Percentiles rank a stretch among this genome's conserved stretches.
Conservation (phyloP, 148 eudicot species). For the Linanthus parryae region DNA sequence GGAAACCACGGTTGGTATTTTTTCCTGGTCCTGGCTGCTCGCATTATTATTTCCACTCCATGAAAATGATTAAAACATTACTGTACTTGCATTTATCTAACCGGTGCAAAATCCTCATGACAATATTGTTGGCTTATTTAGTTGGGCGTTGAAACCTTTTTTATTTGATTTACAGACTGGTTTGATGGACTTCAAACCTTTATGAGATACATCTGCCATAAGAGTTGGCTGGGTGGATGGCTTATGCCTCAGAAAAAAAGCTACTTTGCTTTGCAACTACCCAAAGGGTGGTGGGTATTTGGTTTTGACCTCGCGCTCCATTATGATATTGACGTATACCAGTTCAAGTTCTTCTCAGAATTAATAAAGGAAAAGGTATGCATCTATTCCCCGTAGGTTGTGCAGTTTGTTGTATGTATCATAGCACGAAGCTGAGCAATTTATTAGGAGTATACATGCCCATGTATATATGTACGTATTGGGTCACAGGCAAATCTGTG, state of each 20-base stretch:
- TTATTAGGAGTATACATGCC: too few species aligned
- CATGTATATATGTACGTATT: too few species aligned
- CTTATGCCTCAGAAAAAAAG: slow-evolving; percentile 99
- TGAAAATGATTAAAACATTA: neutral
- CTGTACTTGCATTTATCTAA: neutral
- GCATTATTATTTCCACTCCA: neutral
- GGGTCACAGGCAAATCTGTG: too few species aligned
- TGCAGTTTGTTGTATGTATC: neutral
- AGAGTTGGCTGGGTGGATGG: slow-evolving; percentile 99
- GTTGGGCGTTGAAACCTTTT: neutral
- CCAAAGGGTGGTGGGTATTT: slow-evolving; percentile 98
- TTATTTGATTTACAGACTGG: slow-evolving; percentile 58
- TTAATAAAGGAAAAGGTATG: slow-evolving; percentile 73
- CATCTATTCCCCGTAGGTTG: slow-evolving; percentile 4
- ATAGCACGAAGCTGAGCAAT: too few species aligned
- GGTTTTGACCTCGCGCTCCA: slow-evolving; percentile 97
- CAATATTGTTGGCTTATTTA: neutral
- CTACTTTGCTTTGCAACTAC: slow-evolving; percentile 91
- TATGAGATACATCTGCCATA: slow-evolving; percentile 97
- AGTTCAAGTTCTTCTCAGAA: slow-evolving; percentile 94
- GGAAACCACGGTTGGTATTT: slow-evolving; percentile 88
- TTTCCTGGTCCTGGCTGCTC: slow-evolving; percentile 6
- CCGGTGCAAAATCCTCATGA: too few species aligned
- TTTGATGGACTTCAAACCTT: slow-evolving; percentile 96
- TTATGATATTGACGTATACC: slow-evolving; percentile 92